phyloP scores from a whole-genome alignment of 768 basidiomycete genomes.

The Termitomyces sp. region DNA sequence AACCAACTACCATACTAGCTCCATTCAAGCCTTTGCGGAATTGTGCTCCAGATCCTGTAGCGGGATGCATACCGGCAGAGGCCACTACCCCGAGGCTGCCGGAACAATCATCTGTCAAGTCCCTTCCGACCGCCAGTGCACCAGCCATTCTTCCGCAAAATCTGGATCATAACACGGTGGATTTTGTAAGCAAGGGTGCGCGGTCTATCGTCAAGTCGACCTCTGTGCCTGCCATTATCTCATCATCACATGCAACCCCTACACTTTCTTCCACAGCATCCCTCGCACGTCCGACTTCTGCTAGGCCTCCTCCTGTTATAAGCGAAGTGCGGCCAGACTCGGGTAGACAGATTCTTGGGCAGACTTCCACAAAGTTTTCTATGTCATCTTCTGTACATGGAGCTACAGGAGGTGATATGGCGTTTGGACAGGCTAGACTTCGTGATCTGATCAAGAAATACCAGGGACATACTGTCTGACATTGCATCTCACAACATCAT shows the following conservation, averaged over 20 bases:
- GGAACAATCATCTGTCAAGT: constrained; percentile 2
- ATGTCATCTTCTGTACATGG: constrained; percentile 20
- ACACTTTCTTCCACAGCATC: constrained; percentile 74
- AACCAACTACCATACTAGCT: not conserved
- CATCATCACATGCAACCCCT: constrained; percentile 68
- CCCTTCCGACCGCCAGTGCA: constrained; percentile 2
- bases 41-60: not conserved
- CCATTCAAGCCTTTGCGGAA: constrained; percentile 1
- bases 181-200: constrained; percentile 18
- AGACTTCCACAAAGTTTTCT: constrained; percentile 11
- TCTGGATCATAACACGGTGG: constrained; percentile 10
- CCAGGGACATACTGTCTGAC: constrained; percentile 33
- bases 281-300: constrained; percentile 45
- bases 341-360: not conserved
- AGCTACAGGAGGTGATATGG: constrained; percentile 40
- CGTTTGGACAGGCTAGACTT: constrained; percentile 72
- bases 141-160: constrained; percentile 8
- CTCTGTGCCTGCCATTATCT: constrained; percentile 62
- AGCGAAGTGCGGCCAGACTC: constrained; percentile 19
- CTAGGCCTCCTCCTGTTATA: constrained; percentile 26
- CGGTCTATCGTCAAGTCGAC: constrained; percentile 49
- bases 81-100: not conserved
- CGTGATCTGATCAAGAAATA: constrained; percentile 81
- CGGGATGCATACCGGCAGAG: not conserved
- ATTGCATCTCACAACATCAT: not conserved